Base-by-base conservation (phyloP, 768 basidiomycete genomes). In the Lactarius sp. region DNA sequence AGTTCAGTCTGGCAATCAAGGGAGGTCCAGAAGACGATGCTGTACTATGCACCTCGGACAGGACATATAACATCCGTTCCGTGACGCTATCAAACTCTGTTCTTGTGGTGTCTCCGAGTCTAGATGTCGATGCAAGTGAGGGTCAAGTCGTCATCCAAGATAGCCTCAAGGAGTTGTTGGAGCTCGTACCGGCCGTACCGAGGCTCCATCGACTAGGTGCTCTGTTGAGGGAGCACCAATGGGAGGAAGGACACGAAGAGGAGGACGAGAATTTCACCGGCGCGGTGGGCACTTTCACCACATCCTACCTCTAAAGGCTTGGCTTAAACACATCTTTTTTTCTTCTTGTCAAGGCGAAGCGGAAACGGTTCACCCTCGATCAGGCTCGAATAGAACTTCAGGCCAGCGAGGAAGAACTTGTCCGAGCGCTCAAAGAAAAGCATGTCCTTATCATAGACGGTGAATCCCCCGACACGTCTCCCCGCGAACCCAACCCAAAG, bases 21-120 rank as follows among this genome's bases (percentile, higher is more conserved):
- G 96, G 95, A 7, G 78, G 85, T 50, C 74, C 83, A 1, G 80
- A 81, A 34, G 94, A 98, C 68, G 89, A 95, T 69, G 96, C 95
- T 0, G 94, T 97, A 0, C 76, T 96, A 9, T 98, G 96, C 73
- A 96, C 94, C 0, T 69, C 78, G 0, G 80, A 86, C 61, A 85
- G 83, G 71, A 98, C 96, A 0, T 99, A 88, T 71, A 71, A 82
- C 2, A 76, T 98, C 33, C 86, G 95, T 60, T 89, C 94, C 0
- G 87, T 98, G n/a, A 80, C 81, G 9, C 77, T 97, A 52, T 97
- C 94, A 18, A 98, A 98, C 73, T 87, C 93, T 0, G 76, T 95
- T 39, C 78, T 94, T 13, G 82, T 98, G 50, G 79, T 90, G 85
- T 85, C 3, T 77, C 85, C 18, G 75, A 79, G 34, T 34, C 66